phyloP scores from a whole-genome alignment of 1,284 basidiomycete species.

The Rhodotorula mucilaginosa region DNA sequence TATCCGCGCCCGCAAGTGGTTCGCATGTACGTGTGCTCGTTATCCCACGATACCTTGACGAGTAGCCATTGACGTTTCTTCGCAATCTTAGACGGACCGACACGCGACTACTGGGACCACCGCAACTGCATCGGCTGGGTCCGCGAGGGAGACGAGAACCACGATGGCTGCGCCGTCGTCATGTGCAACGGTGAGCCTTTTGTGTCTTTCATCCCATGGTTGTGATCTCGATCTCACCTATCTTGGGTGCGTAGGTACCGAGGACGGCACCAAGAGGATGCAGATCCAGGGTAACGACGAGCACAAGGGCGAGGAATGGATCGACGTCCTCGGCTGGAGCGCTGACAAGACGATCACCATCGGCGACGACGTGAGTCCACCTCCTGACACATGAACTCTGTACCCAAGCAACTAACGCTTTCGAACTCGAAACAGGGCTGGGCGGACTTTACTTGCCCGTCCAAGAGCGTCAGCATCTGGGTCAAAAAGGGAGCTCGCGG shows the following conservation, averaged over 20 bases:
- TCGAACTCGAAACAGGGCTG: constrained; percentile 13
- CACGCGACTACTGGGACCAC: constrained; percentile 54
- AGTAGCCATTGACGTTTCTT: background rate
- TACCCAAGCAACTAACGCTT: background rate
- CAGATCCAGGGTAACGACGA: constrained; percentile 50
- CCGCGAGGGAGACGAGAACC: constrained; percentile 53
- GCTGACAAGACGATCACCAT: constrained; percentile 55
- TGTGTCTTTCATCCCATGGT: constrained; percentile 30
- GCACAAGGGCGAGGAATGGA: constrained; percentile 58
- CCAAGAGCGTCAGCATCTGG: constrained; percentile 56
- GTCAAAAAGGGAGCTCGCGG: constrained; percentile 54
- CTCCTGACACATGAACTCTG: no score
- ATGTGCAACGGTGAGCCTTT: constrained; percentile 49
- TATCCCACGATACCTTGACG: no score
- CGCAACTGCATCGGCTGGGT: constrained; percentile 56
- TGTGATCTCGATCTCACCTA: background rate
- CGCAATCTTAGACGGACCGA: constrained; percentile 52
- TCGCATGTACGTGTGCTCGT: constrained; percentile 28
- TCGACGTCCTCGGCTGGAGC: constrained; percentile 59
- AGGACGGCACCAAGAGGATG: constrained; percentile 41
- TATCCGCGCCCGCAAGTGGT: constrained; percentile 45
- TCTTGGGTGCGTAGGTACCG: background rate
- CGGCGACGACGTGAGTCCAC: constrained; percentile 52
- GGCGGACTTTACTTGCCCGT: constrained; percentile 53
- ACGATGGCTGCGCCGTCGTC: constrained; percentile 54